Base-by-base conservation (phyloP, 1,284 basidiomycete genomes). In the Ganoderma leucocontextum region DNA sequence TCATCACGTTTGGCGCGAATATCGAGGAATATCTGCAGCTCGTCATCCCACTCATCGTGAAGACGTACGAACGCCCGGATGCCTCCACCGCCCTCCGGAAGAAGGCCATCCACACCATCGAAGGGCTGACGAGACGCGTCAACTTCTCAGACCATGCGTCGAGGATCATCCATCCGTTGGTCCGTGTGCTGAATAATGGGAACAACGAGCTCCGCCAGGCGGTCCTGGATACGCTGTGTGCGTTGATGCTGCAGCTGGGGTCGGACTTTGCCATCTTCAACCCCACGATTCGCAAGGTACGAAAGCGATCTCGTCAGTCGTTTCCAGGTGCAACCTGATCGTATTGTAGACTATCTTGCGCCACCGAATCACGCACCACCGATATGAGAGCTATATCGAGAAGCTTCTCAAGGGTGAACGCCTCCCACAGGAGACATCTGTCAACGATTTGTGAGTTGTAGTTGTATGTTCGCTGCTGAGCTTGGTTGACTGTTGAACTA, bases 61-160 rank as follows among this genome's bases (percentile, higher is more conserved):
- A 91, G 77, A 91, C 95, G 4, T 97, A 97, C 74, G 98, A 99
- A 80, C 87, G 95, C 60, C 81, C 88, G 0, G 95, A 97, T 74
- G 92, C 90, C 0, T 87, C 92, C 1, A 87, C 89, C 1, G 82
- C 89, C 38, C 83, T 99, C 59, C 91, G 97, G 55, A 96, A 95
- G 80, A 89, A 92, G 59, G 97, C 97, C 0, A 93, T 99, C 60
- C 89, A 94, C 71, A 97, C 96, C 0, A 94, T 99, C 22, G 96
- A 96, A 57, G 94, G 95, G 38, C 83, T 99, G 22, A 96, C 96
- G 17, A 89, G 93, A 72, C 91, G 97, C 72, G 96, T 99, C 75
- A 99, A 99, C 82, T 98, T 99, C 78, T 97, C 95, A n/a, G 98
- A 99, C 77, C 97, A 99, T 76, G 96, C 97, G 9, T 98, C 96